Evolutionary conservation across 2,329 filamentous ascomycete species (phyloP).

Genomic region (Chaetothyriales sp.): DNA sequence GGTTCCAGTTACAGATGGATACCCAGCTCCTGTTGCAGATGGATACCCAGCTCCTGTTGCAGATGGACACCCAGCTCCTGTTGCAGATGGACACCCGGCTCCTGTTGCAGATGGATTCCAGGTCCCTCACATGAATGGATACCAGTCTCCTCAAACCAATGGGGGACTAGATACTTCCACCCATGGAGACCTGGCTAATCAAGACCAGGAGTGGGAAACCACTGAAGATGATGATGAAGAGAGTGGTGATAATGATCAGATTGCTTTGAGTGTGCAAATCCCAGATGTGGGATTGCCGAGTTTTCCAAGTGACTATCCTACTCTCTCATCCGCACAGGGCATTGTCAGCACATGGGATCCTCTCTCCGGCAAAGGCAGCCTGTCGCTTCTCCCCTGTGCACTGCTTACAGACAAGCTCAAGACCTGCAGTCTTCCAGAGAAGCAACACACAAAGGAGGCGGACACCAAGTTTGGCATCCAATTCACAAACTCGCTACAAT

Average conservation of each 20-base stretch:
- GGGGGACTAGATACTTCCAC: no score
- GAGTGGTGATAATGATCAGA: neutral
- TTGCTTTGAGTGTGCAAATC: neutral
- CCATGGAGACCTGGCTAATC: neutral
- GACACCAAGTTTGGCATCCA: neutral
- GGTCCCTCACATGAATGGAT: no score
- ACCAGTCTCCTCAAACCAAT: no score
- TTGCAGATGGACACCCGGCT: no score
- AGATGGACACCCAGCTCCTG: no score
- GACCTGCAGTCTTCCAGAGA: neutral
- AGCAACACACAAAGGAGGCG: neutral
- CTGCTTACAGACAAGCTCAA: neutral
- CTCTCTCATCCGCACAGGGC: neutral
- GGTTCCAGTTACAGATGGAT: no score
- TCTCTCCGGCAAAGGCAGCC: neutral
- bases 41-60: no score
- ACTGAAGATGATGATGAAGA: neutral
- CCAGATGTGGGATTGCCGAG: neutral
- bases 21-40: no score
- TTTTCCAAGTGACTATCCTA: neutral
- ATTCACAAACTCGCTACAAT: neutral
- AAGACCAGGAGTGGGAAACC: neutral
- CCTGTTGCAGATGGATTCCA: no score
- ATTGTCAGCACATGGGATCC: neutral
- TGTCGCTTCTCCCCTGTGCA: neutral